phyloP scores from a whole-genome alignment of 352 stramenopile genomes.

The Aphanomyces euteiches region DNA sequence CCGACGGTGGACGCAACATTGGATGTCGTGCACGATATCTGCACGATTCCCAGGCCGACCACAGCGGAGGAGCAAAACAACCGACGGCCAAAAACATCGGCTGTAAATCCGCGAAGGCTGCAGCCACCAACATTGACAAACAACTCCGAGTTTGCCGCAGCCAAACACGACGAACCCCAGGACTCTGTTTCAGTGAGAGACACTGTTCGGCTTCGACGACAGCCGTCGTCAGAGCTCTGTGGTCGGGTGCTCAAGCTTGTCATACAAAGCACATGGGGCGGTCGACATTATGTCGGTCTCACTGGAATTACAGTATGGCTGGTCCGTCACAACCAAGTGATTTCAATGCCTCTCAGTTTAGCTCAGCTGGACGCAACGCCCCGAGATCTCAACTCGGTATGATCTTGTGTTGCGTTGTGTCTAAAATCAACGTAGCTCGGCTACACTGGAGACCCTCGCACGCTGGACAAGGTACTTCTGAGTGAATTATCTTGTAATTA shows the following conservation, averaged over 20 bases:
- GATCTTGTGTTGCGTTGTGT: not conserved
- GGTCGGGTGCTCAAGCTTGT: conserved; percentile 54
- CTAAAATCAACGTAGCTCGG: conserved; percentile 42
- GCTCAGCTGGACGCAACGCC: conserved; percentile 56
- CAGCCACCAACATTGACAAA: too few species aligned
- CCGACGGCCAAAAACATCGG: conserved; percentile 11
- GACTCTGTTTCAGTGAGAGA: too few species aligned
- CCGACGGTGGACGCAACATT: conserved; percentile 22
- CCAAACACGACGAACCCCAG: too few species aligned
- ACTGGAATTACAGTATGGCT: conserved; percentile 65
- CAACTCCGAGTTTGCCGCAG: too few species aligned
- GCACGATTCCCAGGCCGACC: conserved; percentile 18
- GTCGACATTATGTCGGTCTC: conserved; percentile 80
- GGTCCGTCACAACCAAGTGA: conserved; percentile 41
- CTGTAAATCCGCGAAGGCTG: not conserved
- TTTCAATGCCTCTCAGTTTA: conserved; percentile 39
- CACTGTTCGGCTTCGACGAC: not conserved
- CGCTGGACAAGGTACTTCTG: conserved; percentile 68
- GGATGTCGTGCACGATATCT: conserved; percentile 12
- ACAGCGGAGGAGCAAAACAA: conserved; percentile 21
- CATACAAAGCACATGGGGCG: conserved; percentile 68
- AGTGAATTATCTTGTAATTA: not conserved
- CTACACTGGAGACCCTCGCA: conserved; percentile 75
- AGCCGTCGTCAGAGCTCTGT: conserved; percentile 26
- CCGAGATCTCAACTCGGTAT: conserved; percentile 65